These are phyloP conservation scores for Trichoderma sp. DNA, from an alignment of 2,329 filamentous ascomycete genomes.

Conservation along the genomic window DNA sequence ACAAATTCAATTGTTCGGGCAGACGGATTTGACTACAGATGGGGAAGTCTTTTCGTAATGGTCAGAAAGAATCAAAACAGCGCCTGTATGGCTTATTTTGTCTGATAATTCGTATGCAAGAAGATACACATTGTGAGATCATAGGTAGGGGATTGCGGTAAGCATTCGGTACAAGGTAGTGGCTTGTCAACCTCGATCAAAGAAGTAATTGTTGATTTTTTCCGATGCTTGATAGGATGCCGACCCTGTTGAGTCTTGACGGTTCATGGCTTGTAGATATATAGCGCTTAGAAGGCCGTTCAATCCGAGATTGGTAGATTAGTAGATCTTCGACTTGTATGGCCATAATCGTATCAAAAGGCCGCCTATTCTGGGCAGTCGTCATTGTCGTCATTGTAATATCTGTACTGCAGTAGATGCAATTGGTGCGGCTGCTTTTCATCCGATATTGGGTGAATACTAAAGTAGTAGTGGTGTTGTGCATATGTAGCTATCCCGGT, in stretches of 20 bases:
- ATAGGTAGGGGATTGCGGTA: background rate
- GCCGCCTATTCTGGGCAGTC: too few species aligned
- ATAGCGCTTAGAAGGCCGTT: background rate
- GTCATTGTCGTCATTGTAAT: background rate
- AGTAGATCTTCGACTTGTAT: background rate
- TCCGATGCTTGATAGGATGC: background rate
- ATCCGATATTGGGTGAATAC: background rate
- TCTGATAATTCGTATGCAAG: background rate
- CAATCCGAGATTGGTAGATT: background rate
- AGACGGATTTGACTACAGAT: background rate
- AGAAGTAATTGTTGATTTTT: background rate
- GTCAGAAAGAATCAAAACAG: background rate
- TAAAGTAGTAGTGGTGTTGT: background rate
- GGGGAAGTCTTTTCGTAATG: background rate
- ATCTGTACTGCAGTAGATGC: background rate
- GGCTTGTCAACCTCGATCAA: background rate
- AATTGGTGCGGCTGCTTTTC: conserved; percentile 1
- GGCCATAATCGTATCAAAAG: background rate
- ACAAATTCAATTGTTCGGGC: background rate
- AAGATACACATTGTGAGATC: background rate
- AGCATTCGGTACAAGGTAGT: background rate
- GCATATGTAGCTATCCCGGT: background rate
- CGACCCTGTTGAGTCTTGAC: background rate
- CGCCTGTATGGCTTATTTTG: background rate
- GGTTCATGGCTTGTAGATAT: background rate